A percentile compares a stretch with the other conserved stretches of the same genome.
Evolutionary conservation across 2,329 filamentous ascomycete species (phyloP).

Genomic region (Colletotrichum filicis): DNA sequence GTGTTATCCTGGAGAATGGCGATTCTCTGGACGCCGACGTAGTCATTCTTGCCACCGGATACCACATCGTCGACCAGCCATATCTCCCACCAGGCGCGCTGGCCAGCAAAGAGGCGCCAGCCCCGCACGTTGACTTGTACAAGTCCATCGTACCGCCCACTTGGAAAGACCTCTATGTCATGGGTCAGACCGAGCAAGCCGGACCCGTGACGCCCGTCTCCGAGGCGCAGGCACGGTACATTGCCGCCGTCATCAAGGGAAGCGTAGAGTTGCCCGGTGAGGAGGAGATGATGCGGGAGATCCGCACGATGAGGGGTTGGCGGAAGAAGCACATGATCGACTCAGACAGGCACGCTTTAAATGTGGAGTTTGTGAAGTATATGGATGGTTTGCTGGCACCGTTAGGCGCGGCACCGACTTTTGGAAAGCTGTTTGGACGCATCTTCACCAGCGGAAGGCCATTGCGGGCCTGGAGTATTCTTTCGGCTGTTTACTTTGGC

Average conservation of each 20-base stretch:
- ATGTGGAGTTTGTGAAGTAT: constrained; percentile 43
- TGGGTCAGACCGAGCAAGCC: constrained; percentile 45
- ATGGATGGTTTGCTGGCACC: constrained; percentile 46
- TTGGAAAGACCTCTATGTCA: constrained; percentile 46
- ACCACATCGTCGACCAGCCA: constrained; percentile 28
- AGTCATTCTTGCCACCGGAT: constrained; percentile 64
- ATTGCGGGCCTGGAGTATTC: constrained; percentile 39
- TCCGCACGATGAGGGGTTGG: constrained; percentile 40
- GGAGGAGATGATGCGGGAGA: constrained; percentile 41
- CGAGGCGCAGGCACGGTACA: constrained; percentile 49
- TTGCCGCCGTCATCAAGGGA: constrained; percentile 42
- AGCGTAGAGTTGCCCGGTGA: constrained; percentile 40
- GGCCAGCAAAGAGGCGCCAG: constrained; percentile 35
- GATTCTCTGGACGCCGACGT: constrained; percentile 54
- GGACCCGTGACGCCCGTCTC: constrained; percentile 45
- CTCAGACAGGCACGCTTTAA: constrained; percentile 45
- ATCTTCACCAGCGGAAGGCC: constrained; percentile 42
- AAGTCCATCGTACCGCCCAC: constrained; percentile 44
- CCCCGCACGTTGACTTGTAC: constrained; percentile 44
- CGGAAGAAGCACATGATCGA: constrained; percentile 43
- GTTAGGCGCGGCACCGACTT: constrained; percentile 45
- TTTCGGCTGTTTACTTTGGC: constrained; percentile 48
- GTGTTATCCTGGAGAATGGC: constrained; percentile 55
- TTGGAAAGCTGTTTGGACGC: constrained; percentile 40
- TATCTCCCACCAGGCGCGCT: constrained; percentile 43